These are phyloP conservation scores for Eucalyptus cladocalyx DNA, from an alignment of 345 rosid genomes.

Conservation along the genomic window DNA sequence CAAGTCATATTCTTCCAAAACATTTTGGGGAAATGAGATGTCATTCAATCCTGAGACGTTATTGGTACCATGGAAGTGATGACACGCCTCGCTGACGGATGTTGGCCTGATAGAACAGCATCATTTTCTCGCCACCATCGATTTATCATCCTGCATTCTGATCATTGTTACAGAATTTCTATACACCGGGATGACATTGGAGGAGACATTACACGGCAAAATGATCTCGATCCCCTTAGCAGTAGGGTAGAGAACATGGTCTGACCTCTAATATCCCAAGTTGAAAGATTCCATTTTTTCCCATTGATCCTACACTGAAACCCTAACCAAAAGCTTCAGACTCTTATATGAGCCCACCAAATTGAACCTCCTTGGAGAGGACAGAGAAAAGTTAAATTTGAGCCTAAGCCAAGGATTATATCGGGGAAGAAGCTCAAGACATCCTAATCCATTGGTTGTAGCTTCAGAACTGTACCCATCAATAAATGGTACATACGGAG, in stretches of 20 bases:
- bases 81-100: background rate
- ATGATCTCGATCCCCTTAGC: background rate
- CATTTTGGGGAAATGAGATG: background rate
- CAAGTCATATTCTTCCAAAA: background rate
- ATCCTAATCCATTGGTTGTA: background rate
- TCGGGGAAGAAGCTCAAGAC: background rate
- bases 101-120: background rate
- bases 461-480: background rate
- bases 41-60: background rate
- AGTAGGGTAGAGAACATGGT: background rate
- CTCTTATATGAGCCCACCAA: background rate
- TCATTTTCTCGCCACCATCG: background rate
- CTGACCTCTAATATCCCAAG: background rate
- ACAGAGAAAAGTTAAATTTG: background rate
- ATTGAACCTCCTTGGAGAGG: background rate
- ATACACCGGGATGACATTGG: background rate
- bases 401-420: background rate
- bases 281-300: background rate
- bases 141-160: background rate
- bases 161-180: background rate
- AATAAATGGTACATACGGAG: slow-evolving; percentile 11
- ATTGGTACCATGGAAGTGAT: background rate
- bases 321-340: background rate
- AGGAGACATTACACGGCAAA: background rate
- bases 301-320: background rate